phyloP scores from a whole-genome alignment of 805 yeast species.

The Cephaloascus fragrans region DNA sequence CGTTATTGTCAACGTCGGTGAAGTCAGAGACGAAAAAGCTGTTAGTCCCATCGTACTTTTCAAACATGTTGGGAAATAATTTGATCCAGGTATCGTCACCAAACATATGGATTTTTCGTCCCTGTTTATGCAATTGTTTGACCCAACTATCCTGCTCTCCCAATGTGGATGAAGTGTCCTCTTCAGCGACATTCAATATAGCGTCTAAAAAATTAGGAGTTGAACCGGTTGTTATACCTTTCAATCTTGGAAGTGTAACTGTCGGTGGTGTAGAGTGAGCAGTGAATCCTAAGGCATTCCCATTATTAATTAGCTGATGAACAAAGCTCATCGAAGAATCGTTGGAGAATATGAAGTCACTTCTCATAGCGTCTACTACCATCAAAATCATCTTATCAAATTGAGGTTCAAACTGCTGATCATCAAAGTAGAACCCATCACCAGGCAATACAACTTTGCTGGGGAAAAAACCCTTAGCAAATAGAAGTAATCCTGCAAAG shows the following conservation, averaged over 20 bases:
- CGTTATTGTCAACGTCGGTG: slow-evolving; percentile 88
- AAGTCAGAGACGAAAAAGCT: slow-evolving; percentile 94
- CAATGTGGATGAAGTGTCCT: slow-evolving; percentile 59
- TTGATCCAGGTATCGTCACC: slow-evolving; percentile 99
- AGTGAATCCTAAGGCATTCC: slow-evolving; percentile 79
- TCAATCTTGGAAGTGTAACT: slow-evolving; percentile 87
- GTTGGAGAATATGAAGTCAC: slow-evolving; percentile 72
- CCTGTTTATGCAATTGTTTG: slow-evolving; percentile 42
- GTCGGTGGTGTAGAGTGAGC: slow-evolving; percentile 95
- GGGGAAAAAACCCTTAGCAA: slow-evolving; percentile 85
- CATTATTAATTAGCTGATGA: slow-evolving; percentile 54
- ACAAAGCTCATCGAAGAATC: slow-evolving; percentile 57
- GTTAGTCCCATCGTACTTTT: slow-evolving; percentile 71
- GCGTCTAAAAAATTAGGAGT: slow-evolving; percentile 94
- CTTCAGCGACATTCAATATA: slow-evolving; percentile 86
- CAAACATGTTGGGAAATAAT: slow-evolving; percentile 66
- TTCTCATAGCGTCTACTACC: slow-evolving; percentile 88
- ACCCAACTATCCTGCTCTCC: slow-evolving; percentile 83
- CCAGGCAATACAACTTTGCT: slow-evolving; percentile 75
- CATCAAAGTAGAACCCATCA: slow-evolving; percentile 19
- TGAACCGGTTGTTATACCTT: slow-evolving; percentile 91
- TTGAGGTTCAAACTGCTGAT: slow-evolving; percentile 20
- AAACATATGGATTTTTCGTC: slow-evolving; percentile 60
- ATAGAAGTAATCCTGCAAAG: slow-evolving; percentile 45
- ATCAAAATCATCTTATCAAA: slow-evolving; percentile 67